These are phyloP conservation scores for Chrysosporium queenslandicum DNA, from an alignment of 2,329 filamentous ascomycete genomes.

Conservation along the genomic window DNA sequence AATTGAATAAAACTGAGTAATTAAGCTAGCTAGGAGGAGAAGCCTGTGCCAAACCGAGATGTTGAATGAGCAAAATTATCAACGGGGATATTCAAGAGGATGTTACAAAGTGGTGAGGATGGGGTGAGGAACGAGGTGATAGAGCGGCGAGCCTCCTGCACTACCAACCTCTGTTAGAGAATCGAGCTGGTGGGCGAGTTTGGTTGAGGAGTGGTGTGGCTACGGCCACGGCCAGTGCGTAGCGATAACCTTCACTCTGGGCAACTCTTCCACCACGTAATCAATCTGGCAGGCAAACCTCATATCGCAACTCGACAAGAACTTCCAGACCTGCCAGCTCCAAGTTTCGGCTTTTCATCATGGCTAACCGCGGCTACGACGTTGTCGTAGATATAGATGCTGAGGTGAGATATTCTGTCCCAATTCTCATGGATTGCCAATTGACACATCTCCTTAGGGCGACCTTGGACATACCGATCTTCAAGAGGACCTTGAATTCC, in stretches of 20 bases:
- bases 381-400: constrained; percentile 96
- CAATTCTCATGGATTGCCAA: constrained; percentile 1
- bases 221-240: not conserved
- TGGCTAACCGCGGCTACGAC: constrained; percentile 86
- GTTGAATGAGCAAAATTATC: too few species aligned
- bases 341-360: constrained; percentile 28
- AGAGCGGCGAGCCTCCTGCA: too few species aligned
- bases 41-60: too few species aligned
- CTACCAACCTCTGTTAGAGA: too few species aligned
- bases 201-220: not conserved
- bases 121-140: too few species aligned
- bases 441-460: constrained; percentile 48
- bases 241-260: not conserved
- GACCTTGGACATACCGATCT: constrained; percentile 97
- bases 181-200: too few species aligned
- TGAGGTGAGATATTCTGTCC: constrained; percentile 52
- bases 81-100: too few species aligned
- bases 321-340: not conserved
- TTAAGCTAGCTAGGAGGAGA: too few species aligned
- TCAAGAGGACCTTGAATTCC: constrained; percentile 98
- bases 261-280: constrained; percentile 1
- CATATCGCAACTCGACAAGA: not conserved
- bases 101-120: too few species aligned
- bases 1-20: too few species aligned
- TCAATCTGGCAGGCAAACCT: not conserved